Conservation (phyloP, 805 yeast genomes). For the Nakazawaea ambrosiae region DNA sequence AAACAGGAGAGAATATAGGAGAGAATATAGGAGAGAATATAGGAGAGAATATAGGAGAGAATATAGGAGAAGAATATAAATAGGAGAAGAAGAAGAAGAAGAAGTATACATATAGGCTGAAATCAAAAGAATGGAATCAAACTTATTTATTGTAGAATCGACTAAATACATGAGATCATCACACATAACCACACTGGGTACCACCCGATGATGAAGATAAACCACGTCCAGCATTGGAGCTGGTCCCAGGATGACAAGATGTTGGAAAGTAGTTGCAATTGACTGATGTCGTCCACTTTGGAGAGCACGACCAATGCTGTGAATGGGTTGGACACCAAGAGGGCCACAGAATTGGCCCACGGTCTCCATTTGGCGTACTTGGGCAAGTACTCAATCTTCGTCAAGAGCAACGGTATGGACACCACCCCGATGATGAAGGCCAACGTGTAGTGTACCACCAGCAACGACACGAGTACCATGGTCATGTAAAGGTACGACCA, state of each 20-base stretch:
- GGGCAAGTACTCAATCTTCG: conserved; percentile 22
- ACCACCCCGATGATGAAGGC: conserved; percentile 64
- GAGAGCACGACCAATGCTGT: conserved; percentile 20
- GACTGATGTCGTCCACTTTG: neutral
- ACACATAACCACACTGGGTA: conserved; percentile 65
- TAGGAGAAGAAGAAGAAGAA: no score
- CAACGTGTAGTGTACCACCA: conserved; percentile 80
- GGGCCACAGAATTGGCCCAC: conserved; percentile 25
- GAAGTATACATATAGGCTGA: no score
- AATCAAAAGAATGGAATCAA: no score
- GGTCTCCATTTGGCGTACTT: neutral
- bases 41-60: no score
- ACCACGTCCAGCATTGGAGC: conserved; percentile 83
- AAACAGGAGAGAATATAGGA: no score
- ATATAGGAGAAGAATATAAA: no score
- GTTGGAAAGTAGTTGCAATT: conserved; percentile 27
- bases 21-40: no score
- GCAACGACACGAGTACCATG: conserved; percentile 59
- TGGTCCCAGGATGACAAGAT: conserved; percentile 59
- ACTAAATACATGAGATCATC: conserved; percentile 10
- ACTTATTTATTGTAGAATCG: no score
- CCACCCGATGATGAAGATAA: conserved; percentile 69
- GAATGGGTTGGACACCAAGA: conserved; percentile 46
- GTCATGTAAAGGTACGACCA: conserved; percentile 50
- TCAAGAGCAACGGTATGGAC: conserved; percentile 70